Evolutionary conservation across 768 basidiomycete genomes (phyloP), one percentile per base, ranked within the genome.

Genomic region (Boletus coccyginus): DNA sequence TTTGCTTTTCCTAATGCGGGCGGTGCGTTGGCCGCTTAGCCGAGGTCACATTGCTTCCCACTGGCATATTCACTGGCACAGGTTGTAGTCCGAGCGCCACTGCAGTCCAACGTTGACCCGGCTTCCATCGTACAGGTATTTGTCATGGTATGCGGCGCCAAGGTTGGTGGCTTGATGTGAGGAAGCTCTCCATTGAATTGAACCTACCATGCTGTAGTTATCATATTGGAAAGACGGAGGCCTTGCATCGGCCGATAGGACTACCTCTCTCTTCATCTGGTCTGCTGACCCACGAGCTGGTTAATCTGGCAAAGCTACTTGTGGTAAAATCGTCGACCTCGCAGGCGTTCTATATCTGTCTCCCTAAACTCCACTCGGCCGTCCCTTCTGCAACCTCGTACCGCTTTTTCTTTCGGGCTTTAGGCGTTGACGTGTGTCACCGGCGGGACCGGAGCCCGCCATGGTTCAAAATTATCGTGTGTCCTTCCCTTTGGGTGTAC

Each of bases 171-270:
- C 12, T 27, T 58, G 38, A 21, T 55, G 14, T 55, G 6, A 10
- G 52, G 40, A 35, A 17, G 38, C 17, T 19, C 27, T 32, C 38
- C 35, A 42, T 32, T 29, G 21, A 41, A 13, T 38, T 11, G 41
- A 17, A n/a, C 9, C 14, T 12, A 31, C 55, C 56, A 45, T 17
- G 53, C 57, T 58, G 57, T 57, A 16, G 40, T 6, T 17, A 17
- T 41, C 1, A 27, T 27, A 27, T 27, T 3, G 27, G 27, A 27
- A 27, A 27, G 21, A 21, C 21, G 21, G 21, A 21, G 21, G 21
- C 21, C 16, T 9, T 16, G 8, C 10, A 3, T 39, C 45, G 27
- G 33, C 58, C 40, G 35, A 39, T 1, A 1, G 36, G 33, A 3
- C 27, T 4, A 7, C 29, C 13, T 17, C 11, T 19, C 6, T 33